Base-by-base conservation (phyloP, 345 rosid genomes). In the Syzygium aromaticum region DNA sequence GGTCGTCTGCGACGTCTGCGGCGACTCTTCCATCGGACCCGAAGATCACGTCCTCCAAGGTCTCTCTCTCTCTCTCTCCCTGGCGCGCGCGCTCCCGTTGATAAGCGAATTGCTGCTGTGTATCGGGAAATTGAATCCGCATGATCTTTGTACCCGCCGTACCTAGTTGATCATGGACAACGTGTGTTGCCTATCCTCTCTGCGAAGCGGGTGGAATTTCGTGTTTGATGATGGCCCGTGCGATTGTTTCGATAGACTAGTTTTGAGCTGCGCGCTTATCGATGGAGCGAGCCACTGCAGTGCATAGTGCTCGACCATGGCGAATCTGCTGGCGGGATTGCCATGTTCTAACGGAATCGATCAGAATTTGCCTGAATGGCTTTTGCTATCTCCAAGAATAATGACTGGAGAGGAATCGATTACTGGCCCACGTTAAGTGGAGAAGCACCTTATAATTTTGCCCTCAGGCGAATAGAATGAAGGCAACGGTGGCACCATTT, bases 1-100 rank as follows among this genome's bases (percentile, higher is more conserved):
- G 88, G 98, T 98, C 86, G 96, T 98, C 84, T 98, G 98, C 87
- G 99, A 98, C 91, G 96, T 95, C 52, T 98, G 98, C 87, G 96
- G 92, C 6, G 98, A 98, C 93, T 95, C 95, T 86, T 95, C 98
- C 38, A 92, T 98, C 85, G 99, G 98, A 86, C 99, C 98, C 86
- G 98, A 98, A 91, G 99, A 96, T 89, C 99, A 98, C 91, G 92
- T 95, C 85, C 93, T 95, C 80, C 94, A 96, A 95, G 99, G 99
- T 94, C 64, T 21, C 54, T 33, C 27, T 86, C 84, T 67, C 49
- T 30, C 22, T 38, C 77, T 52, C 51, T 67, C 84, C 54, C 63
- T 63, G 4, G 64, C 43, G 46, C 14, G 27, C 59, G 11, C n/a
- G 23, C n/a, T 10, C 19, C 77, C 77, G 77, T 4, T 2, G 77